Evolutionary conservation across 176 grass and related monocot species (phyloP).

Genomic region (Lolium multiflorum): DNA sequence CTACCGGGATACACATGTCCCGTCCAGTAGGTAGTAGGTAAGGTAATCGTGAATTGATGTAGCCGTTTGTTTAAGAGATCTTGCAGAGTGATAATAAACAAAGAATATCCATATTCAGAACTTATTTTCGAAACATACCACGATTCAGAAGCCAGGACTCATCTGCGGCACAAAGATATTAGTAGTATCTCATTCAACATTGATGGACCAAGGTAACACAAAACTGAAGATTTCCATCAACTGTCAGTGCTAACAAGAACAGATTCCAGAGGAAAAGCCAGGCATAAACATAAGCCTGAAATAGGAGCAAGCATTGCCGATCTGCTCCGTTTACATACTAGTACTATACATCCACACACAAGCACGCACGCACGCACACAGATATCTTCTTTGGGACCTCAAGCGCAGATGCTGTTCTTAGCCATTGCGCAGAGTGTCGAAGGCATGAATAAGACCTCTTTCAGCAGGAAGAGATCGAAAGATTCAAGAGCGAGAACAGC

Average conservation of each 20-base stretch:
- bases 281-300: conserved; percentile 18
- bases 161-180: background rate
- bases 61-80: background rate
- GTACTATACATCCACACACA: conserved; percentile 2
- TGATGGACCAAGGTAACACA: background rate
- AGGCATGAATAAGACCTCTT: background rate
- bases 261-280: conserved; percentile 5
- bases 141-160: conserved; percentile 22
- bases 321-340: conserved; percentile 21
- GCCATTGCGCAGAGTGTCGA: background rate
- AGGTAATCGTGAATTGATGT: conserved; percentile 30
- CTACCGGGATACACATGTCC: conserved; percentile 18
- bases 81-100: background rate
- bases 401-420: conserved; percentile 32
- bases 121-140: background rate
- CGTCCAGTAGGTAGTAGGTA: conserved; percentile 35
- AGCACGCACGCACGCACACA: background rate
- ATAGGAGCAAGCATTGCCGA: conserved; percentile 14
- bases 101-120: background rate
- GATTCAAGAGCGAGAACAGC: conserved; percentile 5
- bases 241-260: background rate
- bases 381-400: background rate
- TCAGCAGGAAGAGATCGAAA: background rate
- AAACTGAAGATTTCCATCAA: conserved; percentile 10
- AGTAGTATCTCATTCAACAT: background rate